phyloP scores from a whole-genome alignment of 495 filamentous ascomycete genomes.

The Pseudevernia furfuracea region DNA sequence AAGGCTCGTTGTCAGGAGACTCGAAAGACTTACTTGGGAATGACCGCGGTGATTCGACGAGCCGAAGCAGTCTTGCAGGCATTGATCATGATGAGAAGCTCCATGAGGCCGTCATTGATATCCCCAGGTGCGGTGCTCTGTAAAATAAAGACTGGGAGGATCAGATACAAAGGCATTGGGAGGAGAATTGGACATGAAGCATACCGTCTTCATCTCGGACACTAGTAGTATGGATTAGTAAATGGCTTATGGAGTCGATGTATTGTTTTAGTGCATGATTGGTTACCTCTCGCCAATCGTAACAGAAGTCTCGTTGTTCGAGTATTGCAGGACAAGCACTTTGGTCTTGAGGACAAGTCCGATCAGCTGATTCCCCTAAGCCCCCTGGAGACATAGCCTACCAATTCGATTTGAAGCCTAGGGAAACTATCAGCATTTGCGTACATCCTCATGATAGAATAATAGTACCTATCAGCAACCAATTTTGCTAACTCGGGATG shows the following conservation, averaged over 20 bases:
- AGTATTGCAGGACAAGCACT: constrained; percentile 91
- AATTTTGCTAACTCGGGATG: constrained; percentile 84
- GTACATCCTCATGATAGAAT: background rate
- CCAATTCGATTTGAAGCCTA: constrained; percentile 78
- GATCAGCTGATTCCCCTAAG: background rate
- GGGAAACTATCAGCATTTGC: constrained; percentile 17
- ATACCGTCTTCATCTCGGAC: constrained; percentile 4
- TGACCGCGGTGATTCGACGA: constrained; percentile 81
- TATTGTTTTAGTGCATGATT: background rate
- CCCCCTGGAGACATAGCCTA: background rate
- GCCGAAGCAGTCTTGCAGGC: constrained; percentile 97
- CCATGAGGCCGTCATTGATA: constrained; percentile 98
- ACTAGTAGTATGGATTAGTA: background rate
- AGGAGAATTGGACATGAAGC: background rate
- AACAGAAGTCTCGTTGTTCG: constrained; percentile 95
- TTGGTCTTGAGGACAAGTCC: constrained; percentile 39
- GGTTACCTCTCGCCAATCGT: constrained; percentile 85
- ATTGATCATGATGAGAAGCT: constrained; percentile 97
- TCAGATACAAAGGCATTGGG: background rate
- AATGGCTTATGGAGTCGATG: background rate
- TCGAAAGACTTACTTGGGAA: constrained; percentile 28
- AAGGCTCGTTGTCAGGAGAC: background rate
- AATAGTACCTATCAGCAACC: constrained; percentile 75
- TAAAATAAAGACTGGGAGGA: constrained; percentile 46
- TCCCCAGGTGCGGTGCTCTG: constrained; percentile 93